Base-by-base conservation (phyloP, 305 asterid species). In the Rubia peregrina region DNA sequence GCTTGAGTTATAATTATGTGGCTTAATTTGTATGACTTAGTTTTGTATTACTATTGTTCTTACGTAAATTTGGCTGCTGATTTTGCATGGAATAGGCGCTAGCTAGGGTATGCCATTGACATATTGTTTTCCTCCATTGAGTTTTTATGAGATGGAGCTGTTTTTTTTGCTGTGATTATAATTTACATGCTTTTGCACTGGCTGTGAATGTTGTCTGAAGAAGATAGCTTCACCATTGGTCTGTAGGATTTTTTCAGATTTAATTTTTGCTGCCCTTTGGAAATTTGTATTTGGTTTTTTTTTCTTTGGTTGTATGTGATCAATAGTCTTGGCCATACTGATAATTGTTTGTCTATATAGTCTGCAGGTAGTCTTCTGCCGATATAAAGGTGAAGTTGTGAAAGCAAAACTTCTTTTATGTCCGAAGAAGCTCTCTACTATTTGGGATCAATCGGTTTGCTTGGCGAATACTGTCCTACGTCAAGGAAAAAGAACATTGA, bases 401-500 rank as follows among this genome's bases (percentile, higher is more conserved):
- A 53, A 71, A 65, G 67, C 61, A 63, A 76, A 71, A 61, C 61
- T 71, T 81, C 78, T 82, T 84, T 84, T 84, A 84, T 84, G 88
- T 82, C 85, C 77, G 65, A 75, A 70, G 78, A 65, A 77, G 86
- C 74, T 73, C 60, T 72, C 21, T 65, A 53, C 57, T 74, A 44
- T 63, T 70, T 84, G 77, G 77, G 75, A 75, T 63, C 71, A 38
- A 69, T 84, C 71, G 86, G 88, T 67, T 76, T 84, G 78, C 84
- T 82, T 72, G 88, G 84, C 64, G 79, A 84, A 65, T 74, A 84
- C 64, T 77, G 80, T 69, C 86, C 86, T 70, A 68, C 75, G n/a
- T 65, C 80, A 41, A 83, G 79, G 76, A 71, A 71, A 61, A 83
- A 66, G 84, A 40, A 60, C 69, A n/a, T 14, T 36, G 76, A 75